A percentile compares a stretch with the other conserved stretches of the same genome.
Conservation (phyloP, 1,284 basidiomycete genomes). For the Boletellus deceptivus region DNA sequence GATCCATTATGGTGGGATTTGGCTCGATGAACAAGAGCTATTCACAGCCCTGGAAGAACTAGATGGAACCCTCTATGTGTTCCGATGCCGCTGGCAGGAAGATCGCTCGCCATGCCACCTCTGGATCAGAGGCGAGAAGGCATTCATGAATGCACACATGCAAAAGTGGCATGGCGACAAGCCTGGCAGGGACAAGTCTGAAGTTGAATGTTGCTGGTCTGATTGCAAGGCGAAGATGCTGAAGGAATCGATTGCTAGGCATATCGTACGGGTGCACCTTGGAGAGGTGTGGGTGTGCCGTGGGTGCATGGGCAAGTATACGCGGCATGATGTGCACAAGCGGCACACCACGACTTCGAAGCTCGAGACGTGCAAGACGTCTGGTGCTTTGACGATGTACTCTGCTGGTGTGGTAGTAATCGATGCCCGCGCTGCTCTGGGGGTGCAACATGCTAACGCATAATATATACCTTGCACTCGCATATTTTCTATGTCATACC, state of each 20-base stretch:
- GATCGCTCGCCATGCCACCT: conserved; percentile 9
- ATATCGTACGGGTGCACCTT: conserved; percentile 16
- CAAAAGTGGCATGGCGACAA: conserved; percentile 19
- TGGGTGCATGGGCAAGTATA: conserved; percentile 9
- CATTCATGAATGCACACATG: conserved; percentile 16
- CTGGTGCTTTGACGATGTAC: conserved; percentile 12
- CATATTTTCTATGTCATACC: too few relatives aligned
- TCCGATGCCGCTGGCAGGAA: conserved; percentile 14
- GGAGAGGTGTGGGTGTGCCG: conserved; percentile 13
- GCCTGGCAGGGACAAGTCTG: conserved; percentile 14
- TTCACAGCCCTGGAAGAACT: conserved; percentile 1
- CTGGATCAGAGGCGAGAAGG: conserved; percentile 21
- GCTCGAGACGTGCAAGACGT: conserved; percentile 6
- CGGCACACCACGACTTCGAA: conserved; percentile 6
- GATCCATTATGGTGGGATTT: conserved; percentile 4
- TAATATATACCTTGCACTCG: too few relatives aligned
- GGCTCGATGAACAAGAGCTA: conserved; percentile 18
- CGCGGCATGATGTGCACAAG: conserved; percentile 9
- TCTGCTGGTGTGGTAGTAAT: conserved; percentile 1
- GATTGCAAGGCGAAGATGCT: conserved; percentile 12
- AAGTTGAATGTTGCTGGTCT: conserved; percentile 13
- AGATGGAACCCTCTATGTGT: conserved; percentile 6
- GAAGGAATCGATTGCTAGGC: conserved; percentile 21
- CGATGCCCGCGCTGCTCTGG: conserved; percentile 10
- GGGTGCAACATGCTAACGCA: neutral